Evolutionary conservation across 2,329 filamentous ascomycete genomes (phyloP).

Genomic region (Fusarium ambrosium): DNA sequence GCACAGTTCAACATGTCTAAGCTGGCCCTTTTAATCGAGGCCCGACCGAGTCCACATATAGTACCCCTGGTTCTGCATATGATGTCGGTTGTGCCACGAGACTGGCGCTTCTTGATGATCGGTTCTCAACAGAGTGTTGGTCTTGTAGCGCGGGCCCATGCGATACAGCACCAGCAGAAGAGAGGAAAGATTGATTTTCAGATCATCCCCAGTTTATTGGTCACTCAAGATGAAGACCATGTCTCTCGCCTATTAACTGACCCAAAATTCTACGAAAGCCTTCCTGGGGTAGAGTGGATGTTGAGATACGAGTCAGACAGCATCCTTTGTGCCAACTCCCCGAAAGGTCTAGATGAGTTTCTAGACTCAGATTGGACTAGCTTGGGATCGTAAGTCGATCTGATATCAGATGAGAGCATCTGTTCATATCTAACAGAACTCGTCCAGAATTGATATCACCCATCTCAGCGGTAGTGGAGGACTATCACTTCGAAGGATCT

Average conservation of each 20-base stretch:
- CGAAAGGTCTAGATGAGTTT: constrained; percentile 59
- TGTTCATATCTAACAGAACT: neutral
- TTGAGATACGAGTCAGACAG: constrained; percentile 69
- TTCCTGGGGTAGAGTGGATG: constrained; percentile 66
- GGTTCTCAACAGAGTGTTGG: constrained; percentile 63
- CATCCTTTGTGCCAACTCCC: constrained; percentile 68
- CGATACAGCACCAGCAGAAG: neutral
- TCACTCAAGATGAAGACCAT: neutral
- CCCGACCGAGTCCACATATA: constrained; percentile 61
- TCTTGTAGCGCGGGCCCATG: constrained; percentile 49
- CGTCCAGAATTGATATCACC: constrained; percentile 47
- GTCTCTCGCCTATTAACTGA: constrained; percentile 61
- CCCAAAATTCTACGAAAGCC: constrained; percentile 64
- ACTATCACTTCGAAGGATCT: constrained; percentile 66
- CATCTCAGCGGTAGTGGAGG: constrained; percentile 67
- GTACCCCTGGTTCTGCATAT: constrained; percentile 66
- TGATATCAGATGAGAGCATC: neutral
- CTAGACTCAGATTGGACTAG: neutral
- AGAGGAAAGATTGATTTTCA: neutral
- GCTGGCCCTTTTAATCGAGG: constrained; percentile 66
- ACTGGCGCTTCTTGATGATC: constrained; percentile 68
- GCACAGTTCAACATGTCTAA: constrained; percentile 62
- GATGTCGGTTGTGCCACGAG: constrained; percentile 65
- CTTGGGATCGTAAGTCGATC: neutral
- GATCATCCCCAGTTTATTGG: neutral